phyloP scores from a whole-genome alignment of 2,329 filamentous ascomycete species.

The Aspergillus intermedius region DNA sequence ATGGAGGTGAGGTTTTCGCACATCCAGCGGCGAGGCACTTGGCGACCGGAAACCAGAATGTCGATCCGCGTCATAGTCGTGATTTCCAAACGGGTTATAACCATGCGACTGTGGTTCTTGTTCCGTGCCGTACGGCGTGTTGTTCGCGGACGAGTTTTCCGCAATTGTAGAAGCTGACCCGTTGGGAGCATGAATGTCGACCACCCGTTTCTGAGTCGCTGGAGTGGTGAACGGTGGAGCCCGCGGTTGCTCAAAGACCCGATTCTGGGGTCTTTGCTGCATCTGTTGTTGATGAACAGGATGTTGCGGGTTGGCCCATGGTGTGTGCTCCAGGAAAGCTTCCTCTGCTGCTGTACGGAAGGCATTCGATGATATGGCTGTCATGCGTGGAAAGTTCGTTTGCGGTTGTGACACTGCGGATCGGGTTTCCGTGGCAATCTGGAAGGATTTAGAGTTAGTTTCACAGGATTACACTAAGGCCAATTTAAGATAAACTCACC shows the following conservation, averaged over 20 bases:
- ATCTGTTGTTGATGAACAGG: conserved; percentile 55
- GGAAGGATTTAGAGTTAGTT: neutral
- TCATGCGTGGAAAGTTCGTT: conserved; percentile 20
- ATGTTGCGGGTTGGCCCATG: conserved; percentile 87
- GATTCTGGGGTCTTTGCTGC: conserved; percentile 26
- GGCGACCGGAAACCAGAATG: conserved; percentile 32
- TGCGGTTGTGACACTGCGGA: conserved; percentile 14
- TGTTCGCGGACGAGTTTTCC: conserved; percentile 37
- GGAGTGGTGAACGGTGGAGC: conserved; percentile 36
- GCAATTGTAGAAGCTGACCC: conserved; percentile 44
- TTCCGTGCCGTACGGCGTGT: conserved; percentile 38
- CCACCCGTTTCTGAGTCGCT: conserved; percentile 38
- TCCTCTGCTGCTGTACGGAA: conserved; percentile 60
- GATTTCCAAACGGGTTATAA: conserved; percentile 21
- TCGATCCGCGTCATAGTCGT: conserved; percentile 29
- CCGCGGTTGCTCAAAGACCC: conserved; percentile 29
- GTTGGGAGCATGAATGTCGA: conserved; percentile 37
- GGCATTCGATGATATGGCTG: conserved; percentile 27
- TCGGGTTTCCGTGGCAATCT: conserved; percentile 27
- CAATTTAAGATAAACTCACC: conserved; percentile 49
- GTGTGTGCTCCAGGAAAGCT: conserved; percentile 80
- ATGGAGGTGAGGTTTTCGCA: conserved; percentile 32
- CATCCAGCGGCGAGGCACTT: conserved; percentile 34
- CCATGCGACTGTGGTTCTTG: conserved; percentile 21
- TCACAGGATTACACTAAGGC: too few relatives aligned